Evolutionary conservation across 2,329 filamentous ascomycete genomes (phyloP), one percentile per base, ranked within the genome.

Genomic region (Trichothecium roseum): DNA sequence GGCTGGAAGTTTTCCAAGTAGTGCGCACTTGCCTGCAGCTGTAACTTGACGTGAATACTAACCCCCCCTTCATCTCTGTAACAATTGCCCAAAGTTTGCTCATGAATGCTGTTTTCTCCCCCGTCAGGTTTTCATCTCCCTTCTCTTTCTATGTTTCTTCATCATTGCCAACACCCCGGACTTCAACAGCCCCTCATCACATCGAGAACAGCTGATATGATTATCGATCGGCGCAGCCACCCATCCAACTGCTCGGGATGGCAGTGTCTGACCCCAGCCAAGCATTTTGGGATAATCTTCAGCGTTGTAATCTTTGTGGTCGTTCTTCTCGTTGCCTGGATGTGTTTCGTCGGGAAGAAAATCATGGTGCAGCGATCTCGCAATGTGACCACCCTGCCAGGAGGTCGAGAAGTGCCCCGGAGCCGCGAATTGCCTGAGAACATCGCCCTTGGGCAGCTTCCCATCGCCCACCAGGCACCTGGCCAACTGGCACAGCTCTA

Each of bases 211-310:
- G 20, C 10, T 10, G 10, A 24, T 10, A 24, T 24, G 20, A 10
- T 10, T 10, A 6, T 10, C 10, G 20, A 24, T 6, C 20, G 10
- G 20, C 20, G 10, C 10, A 6, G 20, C 20, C 20, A 10, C 10
- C 20, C 6, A 24, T 24, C 20, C 20, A 24, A 12, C 8, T 63
- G 55, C 40, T 39, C 43, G 3, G 53, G 57, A 9, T 67, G 60
- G 60, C 38, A 48, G 29, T 67, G 63, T 38, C 48, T 66, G n/a
- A 60, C 46, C 18, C 31, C 42, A 8, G 42, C 53, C 0, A 50
- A 62, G 30, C 50, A 62, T 24, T 56, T 54, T 16, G 63, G 63
- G 3, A 52, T 65, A 20, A 54, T 66, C 13, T 53, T 60, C 38
- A 58, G 55, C 38, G 45, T 53, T 12, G 37, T 57, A 7, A 37